These are phyloP conservation scores for Penicillium herquei DNA, from an alignment of 495 filamentous ascomycete genomes.

Conservation along the genomic window DNA sequence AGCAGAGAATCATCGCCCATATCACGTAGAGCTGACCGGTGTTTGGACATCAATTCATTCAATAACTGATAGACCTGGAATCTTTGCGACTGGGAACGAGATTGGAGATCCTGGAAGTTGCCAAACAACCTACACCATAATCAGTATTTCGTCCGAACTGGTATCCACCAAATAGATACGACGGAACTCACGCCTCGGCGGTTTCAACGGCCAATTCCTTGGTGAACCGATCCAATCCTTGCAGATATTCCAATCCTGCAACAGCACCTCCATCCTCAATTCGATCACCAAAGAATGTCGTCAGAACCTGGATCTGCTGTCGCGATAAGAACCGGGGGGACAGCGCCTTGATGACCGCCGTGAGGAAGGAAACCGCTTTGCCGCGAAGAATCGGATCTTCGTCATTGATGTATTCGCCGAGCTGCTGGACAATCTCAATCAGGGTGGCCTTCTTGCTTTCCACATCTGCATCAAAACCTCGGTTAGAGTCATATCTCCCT, in stretches of 20 bases:
- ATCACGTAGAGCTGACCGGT: conserved; percentile 54
- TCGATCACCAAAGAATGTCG: conserved; percentile 59
- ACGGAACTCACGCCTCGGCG: conserved; percentile 46
- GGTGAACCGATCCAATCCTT: conserved; percentile 48
- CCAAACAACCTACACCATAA: conserved; percentile 39
- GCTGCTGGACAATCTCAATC: conserved; percentile 63
- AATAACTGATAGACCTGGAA: conserved; percentile 64
- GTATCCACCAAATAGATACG: neutral
- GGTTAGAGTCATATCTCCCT: conserved; percentile 14
- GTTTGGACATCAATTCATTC: conserved; percentile 62
- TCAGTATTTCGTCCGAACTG: conserved; percentile 11
- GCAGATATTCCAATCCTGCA: conserved; percentile 46
- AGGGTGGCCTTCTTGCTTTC: conserved; percentile 61
- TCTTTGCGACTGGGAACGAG: conserved; percentile 59
- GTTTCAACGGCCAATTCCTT: conserved; percentile 47
- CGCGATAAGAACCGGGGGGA: conserved; percentile 59
- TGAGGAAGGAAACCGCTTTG: conserved; percentile 67
- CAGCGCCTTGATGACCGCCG: conserved; percentile 59
- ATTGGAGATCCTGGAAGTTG: conserved; percentile 58
- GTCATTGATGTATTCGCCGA: conserved; percentile 70
- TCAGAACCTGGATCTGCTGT: conserved; percentile 63
- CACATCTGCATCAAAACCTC: conserved; percentile 45
- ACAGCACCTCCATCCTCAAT: conserved; percentile 59
- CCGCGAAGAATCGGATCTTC: conserved; percentile 63
- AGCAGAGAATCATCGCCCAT: conserved; percentile 60